A percentile compares a stretch with the other conserved stretches of the same genome.
Evolutionary conservation across 2,329 filamentous ascomycete species (phyloP).

Genomic region (Botrytis byssoidea): DNA sequence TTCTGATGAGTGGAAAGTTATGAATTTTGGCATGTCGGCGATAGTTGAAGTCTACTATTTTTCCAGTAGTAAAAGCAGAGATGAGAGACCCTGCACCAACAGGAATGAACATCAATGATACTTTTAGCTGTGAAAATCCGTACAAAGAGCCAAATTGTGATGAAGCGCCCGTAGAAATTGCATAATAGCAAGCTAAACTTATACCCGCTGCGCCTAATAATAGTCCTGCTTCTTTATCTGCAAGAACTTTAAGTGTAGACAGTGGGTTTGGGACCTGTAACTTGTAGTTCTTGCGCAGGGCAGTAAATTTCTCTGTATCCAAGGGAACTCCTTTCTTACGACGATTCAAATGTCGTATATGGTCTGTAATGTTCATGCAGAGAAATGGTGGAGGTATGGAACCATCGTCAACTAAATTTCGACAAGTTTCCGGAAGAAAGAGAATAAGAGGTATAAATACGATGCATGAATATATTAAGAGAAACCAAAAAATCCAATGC

Average conservation of each 20-base stretch:
- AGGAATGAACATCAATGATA: conserved; percentile 28
- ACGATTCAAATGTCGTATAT: conserved; percentile 25
- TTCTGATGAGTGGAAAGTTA: conserved; percentile 53
- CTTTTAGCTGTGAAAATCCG: conserved; percentile 43
- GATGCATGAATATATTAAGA: neutral
- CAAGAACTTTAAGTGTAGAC: conserved; percentile 43
- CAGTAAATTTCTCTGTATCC: conserved; percentile 31
- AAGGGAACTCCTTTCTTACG: conserved; percentile 22
- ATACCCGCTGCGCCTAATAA: conserved; percentile 51
- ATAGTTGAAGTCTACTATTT: conserved; percentile 61
- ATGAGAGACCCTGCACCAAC: conserved; percentile 20
- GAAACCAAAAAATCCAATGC: neutral
- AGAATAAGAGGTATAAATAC: conserved; percentile 25
- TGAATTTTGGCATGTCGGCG: conserved; percentile 55
- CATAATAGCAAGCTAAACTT: conserved; percentile 53
- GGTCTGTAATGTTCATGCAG: conserved; percentile 55
- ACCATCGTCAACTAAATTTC: conserved; percentile 30
- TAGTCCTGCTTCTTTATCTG: conserved; percentile 46
- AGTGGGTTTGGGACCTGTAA: conserved; percentile 42
- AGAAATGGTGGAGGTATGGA: conserved; percentile 54
- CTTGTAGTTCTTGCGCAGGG: conserved; percentile 37
- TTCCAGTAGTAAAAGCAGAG: conserved; percentile 36
- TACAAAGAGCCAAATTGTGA: neutral
- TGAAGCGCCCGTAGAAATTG: conserved; percentile 36
- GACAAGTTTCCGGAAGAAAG: conserved; percentile 31